Percentiles rank a stretch among this genome's conserved stretches.
Evolutionary conservation across 441 rosid species (phyloP).

Genomic region (Biscutella auriculata): DNA sequence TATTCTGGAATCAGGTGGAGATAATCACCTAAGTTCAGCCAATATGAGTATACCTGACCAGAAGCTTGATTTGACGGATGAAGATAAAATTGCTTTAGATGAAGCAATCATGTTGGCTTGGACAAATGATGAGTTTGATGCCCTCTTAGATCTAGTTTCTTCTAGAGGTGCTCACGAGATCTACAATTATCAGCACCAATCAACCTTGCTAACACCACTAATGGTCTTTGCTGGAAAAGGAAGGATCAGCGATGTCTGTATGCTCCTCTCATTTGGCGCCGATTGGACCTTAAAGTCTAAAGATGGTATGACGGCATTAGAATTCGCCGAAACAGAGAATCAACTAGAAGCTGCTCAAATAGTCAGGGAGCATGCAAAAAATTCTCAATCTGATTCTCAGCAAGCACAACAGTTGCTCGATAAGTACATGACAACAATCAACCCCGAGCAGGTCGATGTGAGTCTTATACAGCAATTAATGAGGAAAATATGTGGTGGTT

Average conservation of each 20-base stretch:
- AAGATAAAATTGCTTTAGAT: slow-evolving; percentile 60
- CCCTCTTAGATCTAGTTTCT: slow-evolving; percentile 66
- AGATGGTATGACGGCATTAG: slow-evolving; percentile 57
- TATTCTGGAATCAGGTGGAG: slow-evolving; percentile 43
- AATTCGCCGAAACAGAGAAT: slow-evolving; percentile 56
- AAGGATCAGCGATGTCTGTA: slow-evolving; percentile 67
- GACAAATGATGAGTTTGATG: slow-evolving; percentile 72
- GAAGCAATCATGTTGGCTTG: slow-evolving; percentile 82
- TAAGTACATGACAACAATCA: slow-evolving; percentile 47
- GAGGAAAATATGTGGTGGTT: slow-evolving; percentile 61
- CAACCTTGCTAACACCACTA: slow-evolving; percentile 60
- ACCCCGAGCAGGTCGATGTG: slow-evolving; percentile 64
- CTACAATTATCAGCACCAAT: slow-evolving; percentile 67
- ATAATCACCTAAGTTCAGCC: slow-evolving; percentile 46
- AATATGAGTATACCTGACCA: slow-evolving; percentile 23
- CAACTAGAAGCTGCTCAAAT: slow-evolving; percentile 60
- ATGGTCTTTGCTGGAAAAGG: slow-evolving; percentile 94
- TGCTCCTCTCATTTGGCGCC: slow-evolving; percentile 74
- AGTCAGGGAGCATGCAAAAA: slow-evolving; percentile 32
- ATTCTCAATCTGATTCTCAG: slow-evolving; percentile 24
- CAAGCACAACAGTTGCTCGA: slow-evolving; percentile 49
- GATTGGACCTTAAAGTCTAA: slow-evolving; percentile 50
- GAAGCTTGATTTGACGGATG: slow-evolving; percentile 45
- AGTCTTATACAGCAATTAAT: slow-evolving; percentile 64
- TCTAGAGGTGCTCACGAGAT: slow-evolving; percentile 41